Evolutionary conservation across 805 yeast species (phyloP), one percentile per base, ranked within the genome.

Genomic region (Hyphopichia homilentoma): DNA sequence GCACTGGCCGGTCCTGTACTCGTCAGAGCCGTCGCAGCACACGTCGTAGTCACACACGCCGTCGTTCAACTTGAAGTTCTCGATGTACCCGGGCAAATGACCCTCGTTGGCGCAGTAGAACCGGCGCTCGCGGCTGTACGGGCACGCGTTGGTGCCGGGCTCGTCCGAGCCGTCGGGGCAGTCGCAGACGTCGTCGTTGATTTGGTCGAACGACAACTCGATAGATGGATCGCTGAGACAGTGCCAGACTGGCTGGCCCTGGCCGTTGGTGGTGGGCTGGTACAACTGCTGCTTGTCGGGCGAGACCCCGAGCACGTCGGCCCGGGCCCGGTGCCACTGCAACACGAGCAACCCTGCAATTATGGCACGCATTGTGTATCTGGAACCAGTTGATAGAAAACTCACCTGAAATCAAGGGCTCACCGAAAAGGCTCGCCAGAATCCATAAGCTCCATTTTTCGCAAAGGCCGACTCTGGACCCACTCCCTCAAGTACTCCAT

Each of bases 101-200:
- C 96, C 95, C 30, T 70, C 64, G 50, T 93, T 93, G 6, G 57
- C 74, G 59, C 98, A 90, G 55, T 77, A 88, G 49, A 87, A 89
- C 29, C 45, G 43, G 31, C 9, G 62, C 50, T 33, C 58, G 39
- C 12, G 57, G 9, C 44, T 40, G 30, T 33, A 48, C 1, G 56
- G 48, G 56, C 97, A 90, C 0, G 96, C 96, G 24, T 81, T 65
- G 1, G 97, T 90, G 0, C 97, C 97, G 0, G 97, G 96, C 56
- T 93, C 97, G 61, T 93, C 98, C 4, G 89, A 79, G 0, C 97
- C 97, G 60, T 93, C 98, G 0, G 97, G 97, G 62, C 97, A 90
- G 50, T 93, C 97, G 59, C 97, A 90, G 50, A 72, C 81, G 46
- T 88, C 83, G 56, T 93, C 97, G 54, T 90, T 90, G 45, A 90